phyloP scores from a whole-genome alignment of 2,329 filamentous ascomycete genomes.

The Arthrobotrys megalospora region DNA sequence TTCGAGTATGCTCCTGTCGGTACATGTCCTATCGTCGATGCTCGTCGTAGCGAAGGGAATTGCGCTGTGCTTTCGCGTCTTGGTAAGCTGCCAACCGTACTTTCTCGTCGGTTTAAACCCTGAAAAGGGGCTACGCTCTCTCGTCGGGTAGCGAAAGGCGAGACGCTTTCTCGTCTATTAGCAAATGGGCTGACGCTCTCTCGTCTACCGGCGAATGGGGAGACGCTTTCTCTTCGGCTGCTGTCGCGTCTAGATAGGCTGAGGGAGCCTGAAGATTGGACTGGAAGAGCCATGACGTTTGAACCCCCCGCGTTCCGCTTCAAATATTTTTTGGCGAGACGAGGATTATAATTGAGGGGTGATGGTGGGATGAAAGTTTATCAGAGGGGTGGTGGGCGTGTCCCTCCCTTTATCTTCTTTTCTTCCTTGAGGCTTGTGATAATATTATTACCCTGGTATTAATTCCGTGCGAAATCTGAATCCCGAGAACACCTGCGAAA shows the following conservation, averaged over 20 bases:
- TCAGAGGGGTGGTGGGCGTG: constrained; percentile 30
- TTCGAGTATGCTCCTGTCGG: constrained; percentile 26
- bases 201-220: constrained; percentile 31
- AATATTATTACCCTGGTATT: constrained; percentile 26
- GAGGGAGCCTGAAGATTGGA: constrained; percentile 25
- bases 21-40: constrained; percentile 28
- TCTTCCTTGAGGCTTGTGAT: constrained; percentile 44
- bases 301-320: constrained; percentile 32
- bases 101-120: constrained; percentile 4
- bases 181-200: constrained; percentile 21
- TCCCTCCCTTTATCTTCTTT: constrained; percentile 25
- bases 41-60: constrained; percentile 31
- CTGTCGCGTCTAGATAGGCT: constrained; percentile 24
- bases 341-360: constrained; percentile 24
- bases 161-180: constrained; percentile 19
- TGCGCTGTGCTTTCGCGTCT: constrained; percentile 37
- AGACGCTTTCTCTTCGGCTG: constrained; percentile 31
- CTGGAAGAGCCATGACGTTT: constrained; percentile 47
- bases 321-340: constrained; percentile 40
- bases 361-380: constrained; percentile 37
- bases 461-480: constrained; percentile 11
- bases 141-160: constrained; percentile 18
- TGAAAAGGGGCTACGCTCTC: constrained; percentile 27
- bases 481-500: constrained; percentile 27
- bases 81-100: constrained; percentile 10